Evolutionary conservation across 805 yeast species (phyloP), one percentile per base, ranked within the genome.

Genomic region (Blastobotrys parvus): DNA sequence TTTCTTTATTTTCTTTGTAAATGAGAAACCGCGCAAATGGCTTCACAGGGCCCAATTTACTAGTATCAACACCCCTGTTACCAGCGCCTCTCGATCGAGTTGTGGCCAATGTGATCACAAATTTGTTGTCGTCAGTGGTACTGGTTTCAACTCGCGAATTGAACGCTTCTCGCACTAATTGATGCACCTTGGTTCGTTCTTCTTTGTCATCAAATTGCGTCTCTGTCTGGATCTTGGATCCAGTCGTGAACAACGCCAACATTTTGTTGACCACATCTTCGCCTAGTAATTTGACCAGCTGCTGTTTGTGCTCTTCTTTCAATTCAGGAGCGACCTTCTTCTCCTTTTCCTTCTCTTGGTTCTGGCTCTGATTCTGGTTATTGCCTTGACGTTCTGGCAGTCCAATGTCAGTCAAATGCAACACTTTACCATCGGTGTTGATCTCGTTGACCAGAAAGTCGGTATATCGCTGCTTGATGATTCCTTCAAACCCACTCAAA

Each of bases 361-460:
- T 32, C 32, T 39, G 29, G 10, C 27, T 46, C 19, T 50, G 36
- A 30, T 35, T 44, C 7, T 48, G 43, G 34, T 52, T 49, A 18
- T 54, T 35, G 22, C 45, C 42, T 32, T 54, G 57, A 15, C 50
- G 37, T 19, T 51, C 54, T 71, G 42, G 69, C 61, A 38, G 70
- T 68, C 97, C 96, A 42, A 77, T 75, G 55, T 89, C 95, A 7
- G 65, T 59, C 48, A 92, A 68, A 59, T 80, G 89, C 10, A 89
- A 74, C 1, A 88, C 95, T 1, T 74, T 63, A 1, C 85, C 94
- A 18, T 75, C 64, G 23, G 64, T 53, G 47, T 71, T 82, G 44
- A 92, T 82, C 62, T 92, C 99, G 62, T 88, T 86, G 36, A 92
- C 99, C 58, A 86, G 72, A 60, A 92, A 92, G 60, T 92, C 99